A percentile compares a stretch with the other conserved stretches of the same genome.
Evolutionary conservation across 148 eudicot genomes (phyloP).

Genomic region (Polygonum aviculare): DNA sequence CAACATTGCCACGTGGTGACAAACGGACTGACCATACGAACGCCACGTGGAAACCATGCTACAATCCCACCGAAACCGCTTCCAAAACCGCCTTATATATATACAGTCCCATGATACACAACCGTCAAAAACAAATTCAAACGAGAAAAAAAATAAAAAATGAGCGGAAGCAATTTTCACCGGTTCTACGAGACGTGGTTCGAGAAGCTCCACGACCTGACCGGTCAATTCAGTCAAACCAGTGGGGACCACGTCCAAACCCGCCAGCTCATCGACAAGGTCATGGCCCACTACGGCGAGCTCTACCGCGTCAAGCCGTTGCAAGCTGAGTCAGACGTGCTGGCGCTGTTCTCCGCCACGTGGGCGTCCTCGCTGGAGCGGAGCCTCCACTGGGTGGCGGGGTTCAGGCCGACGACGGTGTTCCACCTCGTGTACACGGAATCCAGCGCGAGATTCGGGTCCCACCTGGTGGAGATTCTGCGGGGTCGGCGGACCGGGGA

Average conservation of each 20-base stretch:
- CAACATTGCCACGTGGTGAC: background rate
- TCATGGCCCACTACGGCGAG: slow-evolving; percentile 37
- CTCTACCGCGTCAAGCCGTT: slow-evolving; percentile 41
- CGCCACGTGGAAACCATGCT: background rate
- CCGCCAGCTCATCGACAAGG: slow-evolving; percentile 29
- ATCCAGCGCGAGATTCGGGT: slow-evolving; percentile 49
- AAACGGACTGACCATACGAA: background rate
- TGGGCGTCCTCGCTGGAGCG: slow-evolving; percentile 73
- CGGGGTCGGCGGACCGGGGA: slow-evolving; percentile 52
- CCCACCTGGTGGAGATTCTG: slow-evolving; percentile 47
- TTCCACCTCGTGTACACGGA: slow-evolving; percentile 78
- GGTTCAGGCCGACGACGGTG: slow-evolving; percentile 79
- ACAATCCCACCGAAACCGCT: background rate
- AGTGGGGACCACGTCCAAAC: slow-evolving; percentile 18
- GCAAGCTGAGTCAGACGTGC: slow-evolving; percentile 34
- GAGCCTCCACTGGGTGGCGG: slow-evolving; percentile 61
- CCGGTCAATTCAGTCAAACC: slow-evolving; percentile 26
- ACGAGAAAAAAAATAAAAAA: background rate
- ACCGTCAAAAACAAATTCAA: background rate
- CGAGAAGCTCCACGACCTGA: slow-evolving; percentile 44
- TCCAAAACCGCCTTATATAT: background rate
- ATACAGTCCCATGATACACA: background rate
- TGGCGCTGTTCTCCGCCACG: slow-evolving; percentile 39
- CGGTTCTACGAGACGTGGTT: slow-evolving; percentile 52
- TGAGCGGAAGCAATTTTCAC: slow-evolving; percentile 26